Percentiles rank a stretch among this genome's conserved stretches.
These are phyloP conservation scores for Amanita brunnescens DNA, from an alignment of 768 basidiomycete species.

Conservation along the genomic window DNA sequence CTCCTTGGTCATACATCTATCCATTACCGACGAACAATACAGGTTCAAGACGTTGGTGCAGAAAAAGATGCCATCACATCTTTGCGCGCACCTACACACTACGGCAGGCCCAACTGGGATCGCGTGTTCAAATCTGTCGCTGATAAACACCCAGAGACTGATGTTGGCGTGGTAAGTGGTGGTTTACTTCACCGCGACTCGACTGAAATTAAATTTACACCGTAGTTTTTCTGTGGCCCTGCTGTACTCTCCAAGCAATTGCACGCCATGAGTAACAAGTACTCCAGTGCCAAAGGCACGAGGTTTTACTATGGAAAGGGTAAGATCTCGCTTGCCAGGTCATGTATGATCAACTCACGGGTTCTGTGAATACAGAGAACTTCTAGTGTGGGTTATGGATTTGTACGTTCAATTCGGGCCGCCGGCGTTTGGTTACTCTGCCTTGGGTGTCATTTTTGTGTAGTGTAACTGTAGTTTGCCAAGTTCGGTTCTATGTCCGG, in stretches of 20 bases:
- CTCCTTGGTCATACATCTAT: neutral
- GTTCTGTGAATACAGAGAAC: neutral
- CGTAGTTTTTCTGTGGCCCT: slow-evolving; percentile 83
- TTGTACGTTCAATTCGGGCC: neutral
- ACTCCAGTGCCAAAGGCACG: slow-evolving; percentile 68
- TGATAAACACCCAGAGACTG: slow-evolving; percentile 81
- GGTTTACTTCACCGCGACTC: neutral
- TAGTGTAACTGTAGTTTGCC: no score
- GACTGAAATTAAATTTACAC: neutral
- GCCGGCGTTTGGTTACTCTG: neutral
- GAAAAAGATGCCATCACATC: slow-evolving; percentile 89
- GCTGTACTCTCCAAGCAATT: slow-evolving; percentile 58
- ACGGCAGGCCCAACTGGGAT: slow-evolving; percentile 85
- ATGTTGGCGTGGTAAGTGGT: slow-evolving; percentile 71
- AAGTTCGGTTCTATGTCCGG: no score
- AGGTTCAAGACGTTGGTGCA: slow-evolving; percentile 86
- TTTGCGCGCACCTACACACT: slow-evolving; percentile 87
- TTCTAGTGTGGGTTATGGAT: neutral
- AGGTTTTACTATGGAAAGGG: slow-evolving; percentile 91
- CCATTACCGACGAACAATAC: neutral
- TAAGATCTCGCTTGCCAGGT: slow-evolving; percentile 19
- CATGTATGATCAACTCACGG: neutral
- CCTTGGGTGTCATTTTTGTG: neutral
- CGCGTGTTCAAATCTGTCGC: slow-evolving; percentile 63
- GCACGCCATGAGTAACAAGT: slow-evolving; percentile 78